Percentiles rank a stretch among this genome's conserved stretches.
These are phyloP conservation scores for Microbotryomycetes sp. DNA, from an alignment of 1,284 basidiomycete species.

Conservation along the genomic window DNA sequence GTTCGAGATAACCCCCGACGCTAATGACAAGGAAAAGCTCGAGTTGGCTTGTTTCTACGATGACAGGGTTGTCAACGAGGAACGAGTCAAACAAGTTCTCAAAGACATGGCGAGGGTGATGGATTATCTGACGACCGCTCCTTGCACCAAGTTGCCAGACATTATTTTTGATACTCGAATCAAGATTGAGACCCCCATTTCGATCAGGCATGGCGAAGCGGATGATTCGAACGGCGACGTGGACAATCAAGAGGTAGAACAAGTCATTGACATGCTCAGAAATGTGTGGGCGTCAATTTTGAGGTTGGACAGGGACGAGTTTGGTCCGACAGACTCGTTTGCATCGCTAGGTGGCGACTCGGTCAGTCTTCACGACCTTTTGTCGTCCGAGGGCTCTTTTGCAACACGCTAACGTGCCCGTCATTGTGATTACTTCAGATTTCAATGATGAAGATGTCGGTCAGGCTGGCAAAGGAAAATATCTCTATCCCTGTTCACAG, in stretches of 20 bases:
- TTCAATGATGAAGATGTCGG: conserved; percentile 24
- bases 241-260: not conserved
- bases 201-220: not conserved
- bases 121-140: conserved; percentile 17
- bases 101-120: conserved; percentile 10
- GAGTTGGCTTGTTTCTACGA: conserved; percentile 32
- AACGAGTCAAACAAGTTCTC: conserved; percentile 11
- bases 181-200: not conserved
- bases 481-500: conserved; percentile 16
- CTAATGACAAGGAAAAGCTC: conserved; percentile 13
- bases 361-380: conserved; percentile 9
- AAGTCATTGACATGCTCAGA: conserved; percentile 2
- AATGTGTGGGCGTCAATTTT: conserved; percentile 26
- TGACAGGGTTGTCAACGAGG: conserved; percentile 3
- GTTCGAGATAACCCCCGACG: conserved; percentile 29
- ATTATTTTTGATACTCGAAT: not conserved
- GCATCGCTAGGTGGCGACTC: conserved; percentile 33
- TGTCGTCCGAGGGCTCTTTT: too few relatives aligned
- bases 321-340: conserved; percentile 17
- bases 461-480: conserved; percentile 10
- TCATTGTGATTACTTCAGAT: conserved; percentile 7
- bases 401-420: not conserved
- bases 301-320: not conserved
- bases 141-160: conserved; percentile 7
- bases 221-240: not conserved